Evolutionary conservation across 192 early-diverging fungal genomes (phyloP).

Genomic region (Coemansia interrupta): DNA sequence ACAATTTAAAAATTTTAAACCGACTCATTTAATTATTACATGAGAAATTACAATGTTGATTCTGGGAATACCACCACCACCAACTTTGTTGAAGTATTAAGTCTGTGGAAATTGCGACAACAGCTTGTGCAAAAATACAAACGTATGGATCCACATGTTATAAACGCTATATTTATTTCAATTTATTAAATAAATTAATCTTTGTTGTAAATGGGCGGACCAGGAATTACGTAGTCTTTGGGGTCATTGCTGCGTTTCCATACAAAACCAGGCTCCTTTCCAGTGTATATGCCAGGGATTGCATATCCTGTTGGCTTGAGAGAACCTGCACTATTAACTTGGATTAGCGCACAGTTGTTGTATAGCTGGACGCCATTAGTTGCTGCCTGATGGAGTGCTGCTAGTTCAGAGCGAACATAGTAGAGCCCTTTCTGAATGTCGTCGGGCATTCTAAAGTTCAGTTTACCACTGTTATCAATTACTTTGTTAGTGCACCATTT

Average conservation of each 20-base stretch:
- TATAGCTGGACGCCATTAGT: conserved; percentile 1
- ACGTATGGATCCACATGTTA: background rate
- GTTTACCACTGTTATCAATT: conserved; percentile 19
- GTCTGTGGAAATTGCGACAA: background rate
- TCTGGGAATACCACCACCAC: background rate
- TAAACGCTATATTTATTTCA: no score
- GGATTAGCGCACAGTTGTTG: conserved; percentile 1
- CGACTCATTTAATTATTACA: background rate
- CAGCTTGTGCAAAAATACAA: background rate
- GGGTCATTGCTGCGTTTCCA: background rate
- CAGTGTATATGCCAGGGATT: conserved; percentile 5
- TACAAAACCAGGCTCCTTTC: background rate
- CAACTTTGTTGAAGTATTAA: background rate
- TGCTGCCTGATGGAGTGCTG: conserved; percentile 1
- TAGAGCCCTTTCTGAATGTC: conserved; percentile 20
- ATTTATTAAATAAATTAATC: no score
- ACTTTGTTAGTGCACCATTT: conserved; percentile 34
- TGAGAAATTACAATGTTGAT: background rate
- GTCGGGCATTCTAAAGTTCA: conserved; percentile 24
- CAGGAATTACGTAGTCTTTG: background rate
- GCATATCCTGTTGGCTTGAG: background rate
- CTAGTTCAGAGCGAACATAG: background rate
- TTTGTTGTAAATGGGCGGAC: background rate
- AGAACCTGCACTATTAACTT: background rate
- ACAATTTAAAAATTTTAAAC: no score